Evolutionary conservation across 768 basidiomycete species (phyloP).

Genomic region (Hemileccinum rubropunctum): DNA sequence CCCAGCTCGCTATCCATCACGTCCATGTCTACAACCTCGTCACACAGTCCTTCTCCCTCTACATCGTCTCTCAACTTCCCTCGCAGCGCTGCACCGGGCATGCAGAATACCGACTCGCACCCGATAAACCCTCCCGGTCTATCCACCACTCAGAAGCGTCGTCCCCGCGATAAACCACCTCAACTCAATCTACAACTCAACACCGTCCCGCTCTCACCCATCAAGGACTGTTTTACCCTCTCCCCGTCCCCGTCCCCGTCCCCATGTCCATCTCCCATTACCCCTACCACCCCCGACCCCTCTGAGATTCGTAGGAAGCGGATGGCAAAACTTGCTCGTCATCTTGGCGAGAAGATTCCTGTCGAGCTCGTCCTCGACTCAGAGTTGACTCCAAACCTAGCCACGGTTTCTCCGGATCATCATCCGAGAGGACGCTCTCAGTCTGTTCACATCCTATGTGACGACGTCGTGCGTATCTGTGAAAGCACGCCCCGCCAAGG

Average conservation of each 20-base stretch:
- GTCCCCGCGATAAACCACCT: conserved; percentile 13
- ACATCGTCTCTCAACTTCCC: conserved; percentile 18
- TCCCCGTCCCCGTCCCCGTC: conserved; percentile 16
- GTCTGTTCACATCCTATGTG: conserved; percentile 12
- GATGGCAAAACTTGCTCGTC: conserved; percentile 57
- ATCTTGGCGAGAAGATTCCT: conserved; percentile 59
- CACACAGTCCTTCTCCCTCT: conserved; percentile 12
- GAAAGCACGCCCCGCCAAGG: neutral
- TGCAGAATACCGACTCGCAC: conserved; percentile 11
- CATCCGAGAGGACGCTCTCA: conserved; percentile 9
- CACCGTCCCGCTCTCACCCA: conserved; percentile 8
- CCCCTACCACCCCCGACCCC: conserved; percentile 25
- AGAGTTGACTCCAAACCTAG: neutral
- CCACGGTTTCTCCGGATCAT: neutral
- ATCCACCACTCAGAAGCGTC: conserved; percentile 9
- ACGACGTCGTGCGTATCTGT: neutral
- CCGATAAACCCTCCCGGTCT: conserved; percentile 20
- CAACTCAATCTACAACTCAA: conserved; percentile 26
- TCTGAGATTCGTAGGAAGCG: conserved; percentile 42
- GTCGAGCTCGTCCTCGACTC: conserved; percentile 47
- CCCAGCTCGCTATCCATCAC: conserved; percentile 20
- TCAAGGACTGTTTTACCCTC: conserved; percentile 8
- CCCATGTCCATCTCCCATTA: conserved; percentile 13
- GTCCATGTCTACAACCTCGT: conserved; percentile 16
- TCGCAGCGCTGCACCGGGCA: neutral